Base-by-base conservation (phyloP, 768 basidiomycete species). In the Heimioporus sp. region DNA sequence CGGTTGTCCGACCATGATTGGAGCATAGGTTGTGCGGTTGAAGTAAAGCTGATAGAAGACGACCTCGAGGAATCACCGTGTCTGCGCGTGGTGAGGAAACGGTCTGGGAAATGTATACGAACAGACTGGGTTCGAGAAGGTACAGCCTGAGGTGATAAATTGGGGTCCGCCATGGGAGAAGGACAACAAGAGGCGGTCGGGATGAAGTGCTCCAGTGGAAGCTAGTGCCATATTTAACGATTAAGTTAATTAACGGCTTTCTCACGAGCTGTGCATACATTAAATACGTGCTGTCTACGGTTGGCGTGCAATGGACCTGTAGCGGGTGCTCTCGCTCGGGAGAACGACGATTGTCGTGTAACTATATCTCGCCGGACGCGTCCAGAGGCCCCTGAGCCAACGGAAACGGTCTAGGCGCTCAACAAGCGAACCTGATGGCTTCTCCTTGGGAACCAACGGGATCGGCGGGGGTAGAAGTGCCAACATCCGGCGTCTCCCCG, bases 21-120 rank as follows among this genome's bases (percentile, higher is more conserved):
- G 11, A 52, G 19, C 42, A 53, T 52, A 45, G 60, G 46, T 39
- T 57, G 53, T 19, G 41, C 43, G 32, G 52, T 64, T 31, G 61
- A 49, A 21, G 54, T 44, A 36, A 62, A 52, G 48, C 56, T 65
- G 43, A 61, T 32, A 10, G 66, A 68, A 28, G 69, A 71, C 32
- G 67, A 71, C 64, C 58, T 61, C 41, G 68, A 69, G 28, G 69
- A 69, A 48, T 56, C 53, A 15, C 59, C 65, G 52, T 56, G 58
- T 52, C 52, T 49, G n/a, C 52, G 58, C n/a, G 61, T 19, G 16
- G 58, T 41, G 45, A 67, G 61, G 46, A 69, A 69, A 19, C 57
- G 62, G 57, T 65, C 59, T 1, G 73, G 68, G 42, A 77, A 69
- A 13, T 58, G 72, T 48, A 73, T 68, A 43, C 63, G 73, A 48